Conservation (phyloP, 2,329 filamentous ascomycete species). For the Xylogone sp. region DNA sequence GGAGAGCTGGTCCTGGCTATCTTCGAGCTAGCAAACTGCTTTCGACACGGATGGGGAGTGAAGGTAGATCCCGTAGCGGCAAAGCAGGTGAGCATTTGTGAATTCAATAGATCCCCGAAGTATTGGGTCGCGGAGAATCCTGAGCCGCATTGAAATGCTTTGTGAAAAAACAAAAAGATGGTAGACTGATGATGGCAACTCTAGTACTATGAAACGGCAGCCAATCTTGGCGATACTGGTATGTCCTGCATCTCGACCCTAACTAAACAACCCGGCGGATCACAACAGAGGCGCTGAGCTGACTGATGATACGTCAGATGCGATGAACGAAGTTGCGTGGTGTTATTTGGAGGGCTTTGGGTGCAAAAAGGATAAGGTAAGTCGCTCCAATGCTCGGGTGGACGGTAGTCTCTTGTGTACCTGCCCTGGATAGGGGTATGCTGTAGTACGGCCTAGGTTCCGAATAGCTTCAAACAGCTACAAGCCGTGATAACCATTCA, state of each 20-base stretch:
- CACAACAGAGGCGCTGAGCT: constrained; percentile 2
- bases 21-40: constrained; percentile 89
- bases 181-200: constrained; percentile 28
- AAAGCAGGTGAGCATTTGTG: constrained; percentile 50
- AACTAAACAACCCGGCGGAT: neutral
- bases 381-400: constrained; percentile 33
- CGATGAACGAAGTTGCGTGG: constrained; percentile 96
- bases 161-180: constrained; percentile 3
- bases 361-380: constrained; percentile 96
- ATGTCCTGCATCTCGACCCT: constrained; percentile 24
- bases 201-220: constrained; percentile 96
- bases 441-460: neutral
- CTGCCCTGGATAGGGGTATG: neutral
- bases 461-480: neutral
- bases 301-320: constrained; percentile 54
- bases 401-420: neutral
- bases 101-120: neutral
- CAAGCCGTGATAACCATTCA: neutral
- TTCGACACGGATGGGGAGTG: constrained; percentile 93
- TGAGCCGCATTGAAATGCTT: constrained; percentile 16
- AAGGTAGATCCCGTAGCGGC: constrained; percentile 82
- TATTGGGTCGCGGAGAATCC: constrained; percentile 20
- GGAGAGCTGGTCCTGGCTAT: constrained; percentile 95
- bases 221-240: constrained; percentile 88
- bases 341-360: constrained; percentile 97